These are phyloP conservation scores for Diplodia seriata DNA, from an alignment of 2,329 filamentous ascomycete species.

Conservation along the genomic window DNA sequence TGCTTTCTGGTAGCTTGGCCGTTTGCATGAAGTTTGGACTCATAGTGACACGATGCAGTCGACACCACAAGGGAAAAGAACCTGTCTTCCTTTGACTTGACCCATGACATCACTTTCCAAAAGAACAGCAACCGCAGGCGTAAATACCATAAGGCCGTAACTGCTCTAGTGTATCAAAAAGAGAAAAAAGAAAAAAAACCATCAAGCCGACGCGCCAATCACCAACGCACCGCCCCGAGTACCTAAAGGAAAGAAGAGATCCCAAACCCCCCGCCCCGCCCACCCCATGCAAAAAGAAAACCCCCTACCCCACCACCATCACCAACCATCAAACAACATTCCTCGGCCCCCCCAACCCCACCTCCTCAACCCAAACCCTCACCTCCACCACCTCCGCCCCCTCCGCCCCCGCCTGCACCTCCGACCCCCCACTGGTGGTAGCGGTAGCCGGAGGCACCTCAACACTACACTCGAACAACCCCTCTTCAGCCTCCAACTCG, in stretches of 20 bases:
- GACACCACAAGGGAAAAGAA: no score
- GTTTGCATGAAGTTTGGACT: no score
- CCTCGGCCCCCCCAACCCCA: conserved; percentile 12
- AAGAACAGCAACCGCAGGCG: neutral
- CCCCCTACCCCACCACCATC: neutral
- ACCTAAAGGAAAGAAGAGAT: neutral
- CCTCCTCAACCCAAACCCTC: conserved; percentile 25
- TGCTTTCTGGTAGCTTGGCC: no score
- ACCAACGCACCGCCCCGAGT: no score
- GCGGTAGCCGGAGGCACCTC: neutral
- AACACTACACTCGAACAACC: neutral
- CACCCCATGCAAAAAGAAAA: neutral
- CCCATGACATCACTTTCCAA: neutral
- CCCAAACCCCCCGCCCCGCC: no score
- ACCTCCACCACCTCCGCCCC: neutral
- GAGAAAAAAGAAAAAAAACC: no score
- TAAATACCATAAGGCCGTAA: neutral
- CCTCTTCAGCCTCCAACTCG: neutral
- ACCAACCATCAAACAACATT: neutral
- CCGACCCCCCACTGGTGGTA: no score
- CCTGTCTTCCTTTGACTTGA: no score
- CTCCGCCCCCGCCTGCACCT: neutral
- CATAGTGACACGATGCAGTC: no score
- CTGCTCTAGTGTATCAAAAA: neutral
- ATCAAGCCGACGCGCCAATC: neutral